Conservation (phyloP, 768 basidiomycete species). For the Pholiota molesta region DNA sequence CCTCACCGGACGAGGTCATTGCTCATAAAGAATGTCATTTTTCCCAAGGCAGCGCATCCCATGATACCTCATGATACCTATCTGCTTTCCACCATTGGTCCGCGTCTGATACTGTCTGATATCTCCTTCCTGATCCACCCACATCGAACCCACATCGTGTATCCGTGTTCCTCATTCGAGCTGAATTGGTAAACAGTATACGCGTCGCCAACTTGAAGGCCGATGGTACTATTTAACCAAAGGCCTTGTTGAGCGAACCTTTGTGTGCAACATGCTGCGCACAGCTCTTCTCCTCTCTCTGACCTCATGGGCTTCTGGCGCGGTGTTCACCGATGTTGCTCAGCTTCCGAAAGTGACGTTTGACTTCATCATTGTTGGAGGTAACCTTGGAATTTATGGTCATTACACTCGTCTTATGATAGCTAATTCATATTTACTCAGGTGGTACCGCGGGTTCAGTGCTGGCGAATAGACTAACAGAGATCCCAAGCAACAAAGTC, state of each 20-base stretch:
- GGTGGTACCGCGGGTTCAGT: conserved; percentile 60
- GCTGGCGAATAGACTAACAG: conserved; percentile 54
- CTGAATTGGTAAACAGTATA: conserved; percentile 4
- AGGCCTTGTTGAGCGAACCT: neutral
- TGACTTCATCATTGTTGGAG: conserved; percentile 20
- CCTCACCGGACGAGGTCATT: no score
- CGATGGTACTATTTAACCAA: neutral
- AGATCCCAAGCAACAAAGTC: conserved; percentile 48
- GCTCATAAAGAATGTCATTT: no score
- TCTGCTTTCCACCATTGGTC: conserved; percentile 1
- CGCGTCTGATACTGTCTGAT: neutral
- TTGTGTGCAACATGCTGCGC: neutral
- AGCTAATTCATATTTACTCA: neutral
- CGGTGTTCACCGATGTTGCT: neutral
- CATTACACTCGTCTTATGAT: neutral
- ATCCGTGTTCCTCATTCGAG: neutral
- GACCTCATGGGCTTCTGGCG: neutral
- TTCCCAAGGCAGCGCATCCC: no score
- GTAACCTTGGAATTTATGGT: neutral
- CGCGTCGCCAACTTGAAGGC: conserved; percentile 3
- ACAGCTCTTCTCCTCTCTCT: neutral
- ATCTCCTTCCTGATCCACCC: conserved; percentile 1
- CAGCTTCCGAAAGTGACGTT: conserved; percentile 11
- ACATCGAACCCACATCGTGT: conserved; percentile 1
- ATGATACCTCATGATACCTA: neutral